Conservation (phyloP, 257 asterid genomes). For the Euphrasia confusa region DNA sequence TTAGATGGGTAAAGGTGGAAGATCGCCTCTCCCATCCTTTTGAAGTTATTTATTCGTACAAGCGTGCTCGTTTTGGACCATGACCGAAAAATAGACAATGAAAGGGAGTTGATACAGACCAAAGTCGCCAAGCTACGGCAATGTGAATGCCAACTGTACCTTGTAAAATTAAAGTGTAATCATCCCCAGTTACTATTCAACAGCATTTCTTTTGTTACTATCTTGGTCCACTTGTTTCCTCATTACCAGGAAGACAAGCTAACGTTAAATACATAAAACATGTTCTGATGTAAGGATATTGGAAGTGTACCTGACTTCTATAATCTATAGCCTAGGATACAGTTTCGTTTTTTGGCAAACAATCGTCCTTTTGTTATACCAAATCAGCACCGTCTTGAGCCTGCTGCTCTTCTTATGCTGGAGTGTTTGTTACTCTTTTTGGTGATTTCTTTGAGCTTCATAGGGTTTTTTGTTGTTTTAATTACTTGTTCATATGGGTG, state of each 20-base stretch:
- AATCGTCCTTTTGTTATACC: neutral
- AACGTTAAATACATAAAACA: neutral
- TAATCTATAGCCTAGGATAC: neutral
- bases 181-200: constrained; percentile 47
- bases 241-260: constrained; percentile 3
- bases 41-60: constrained; percentile 31
- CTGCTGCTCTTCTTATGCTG: no score
- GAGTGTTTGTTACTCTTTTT: no score
- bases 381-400: neutral
- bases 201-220: constrained; percentile 25
- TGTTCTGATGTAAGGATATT: neutral
- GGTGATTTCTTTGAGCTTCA: no score
- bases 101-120: constrained; percentile 16
- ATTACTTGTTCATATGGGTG: no score
- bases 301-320: neutral
- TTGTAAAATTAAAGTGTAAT: constrained; percentile 34
- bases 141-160: constrained; percentile 37
- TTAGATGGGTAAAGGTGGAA: constrained; percentile 57
- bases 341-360: neutral
- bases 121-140: constrained; percentile 30
- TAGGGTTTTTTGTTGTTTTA: no score
- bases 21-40: constrained; percentile 52
- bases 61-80: constrained; percentile 23
- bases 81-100: constrained; percentile 15
- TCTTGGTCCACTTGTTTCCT: neutral